These are phyloP conservation scores for Carex parvula DNA, from an alignment of 176 grass and related monocot species.

Conservation along the genomic window DNA sequence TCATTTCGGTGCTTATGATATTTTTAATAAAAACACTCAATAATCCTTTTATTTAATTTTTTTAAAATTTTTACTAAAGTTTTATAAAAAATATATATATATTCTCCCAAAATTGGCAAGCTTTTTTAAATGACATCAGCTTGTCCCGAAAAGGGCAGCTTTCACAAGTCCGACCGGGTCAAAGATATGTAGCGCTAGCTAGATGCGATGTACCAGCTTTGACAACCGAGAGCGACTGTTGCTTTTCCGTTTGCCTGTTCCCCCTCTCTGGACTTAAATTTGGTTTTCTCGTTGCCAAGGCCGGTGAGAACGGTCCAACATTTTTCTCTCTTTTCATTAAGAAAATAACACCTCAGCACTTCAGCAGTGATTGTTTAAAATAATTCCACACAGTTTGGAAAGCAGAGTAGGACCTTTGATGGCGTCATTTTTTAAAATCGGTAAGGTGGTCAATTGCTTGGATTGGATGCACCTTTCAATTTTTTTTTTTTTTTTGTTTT, in stretches of 20 bases:
- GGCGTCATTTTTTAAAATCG: background rate
- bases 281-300: background rate
- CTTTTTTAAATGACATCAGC: background rate
- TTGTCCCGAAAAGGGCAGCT: background rate
- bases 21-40: too few species aligned
- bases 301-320: background rate
- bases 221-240: slow-evolving; percentile 2
- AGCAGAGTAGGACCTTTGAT: background rate
- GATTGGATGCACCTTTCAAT: background rate
- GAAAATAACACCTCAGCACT: background rate
- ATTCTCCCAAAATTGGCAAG: background rate
- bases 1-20: too few species aligned
- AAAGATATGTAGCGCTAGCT: background rate
- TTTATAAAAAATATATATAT: too few species aligned
- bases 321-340: background rate
- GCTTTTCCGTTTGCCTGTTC: background rate
- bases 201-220: background rate
- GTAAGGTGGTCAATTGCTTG: background rate
- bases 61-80: too few species aligned
- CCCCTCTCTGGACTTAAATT: background rate
- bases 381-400: slow-evolving; percentile 3
- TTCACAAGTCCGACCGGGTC: background rate
- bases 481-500: too few species aligned
- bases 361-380: background rate
- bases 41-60: too few species aligned